Conservation (phyloP, 208 protist genomes). For the Borovskyia barvae region DNA sequence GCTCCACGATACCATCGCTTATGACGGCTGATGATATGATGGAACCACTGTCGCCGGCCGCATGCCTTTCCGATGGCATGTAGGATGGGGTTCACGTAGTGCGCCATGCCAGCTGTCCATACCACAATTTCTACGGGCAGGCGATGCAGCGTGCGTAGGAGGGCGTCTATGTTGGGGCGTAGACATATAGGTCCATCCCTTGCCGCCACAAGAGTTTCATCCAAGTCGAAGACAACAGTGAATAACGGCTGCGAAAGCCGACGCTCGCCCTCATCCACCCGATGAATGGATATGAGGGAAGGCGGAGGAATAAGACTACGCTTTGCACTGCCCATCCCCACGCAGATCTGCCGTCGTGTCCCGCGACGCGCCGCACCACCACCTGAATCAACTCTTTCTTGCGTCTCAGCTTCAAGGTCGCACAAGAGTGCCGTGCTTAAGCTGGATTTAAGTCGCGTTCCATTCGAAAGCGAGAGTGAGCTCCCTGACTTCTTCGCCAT, state of each 20-base stretch:
- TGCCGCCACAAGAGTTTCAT: conserved; percentile 77
- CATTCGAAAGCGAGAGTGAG: conserved; percentile 3
- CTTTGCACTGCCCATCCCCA: not conserved
- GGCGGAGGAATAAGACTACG: conserved; percentile 21
- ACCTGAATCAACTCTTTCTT: not conserved
- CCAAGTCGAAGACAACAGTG: conserved; percentile 76
- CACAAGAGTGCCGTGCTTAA: conserved; percentile 8
- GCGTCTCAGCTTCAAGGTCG: conserved; percentile 9
- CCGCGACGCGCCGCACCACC: not conserved
- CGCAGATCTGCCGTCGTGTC: conserved; percentile 4
- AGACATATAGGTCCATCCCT: conserved; percentile 50
- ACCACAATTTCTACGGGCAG: conserved; percentile 74
- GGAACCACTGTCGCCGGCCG: conserved; percentile 61
- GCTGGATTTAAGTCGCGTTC: conserved; percentile 11
- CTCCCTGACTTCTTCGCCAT: conserved; percentile 32
- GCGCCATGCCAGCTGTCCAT: conserved; percentile 60
- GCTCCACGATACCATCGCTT: conserved; percentile 49
- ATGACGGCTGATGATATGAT: conserved; percentile 80
- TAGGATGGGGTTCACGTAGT: conserved; percentile 72
- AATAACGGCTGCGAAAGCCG: conserved; percentile 19
- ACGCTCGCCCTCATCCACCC: not conserved
- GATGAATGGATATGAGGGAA: not conserved
- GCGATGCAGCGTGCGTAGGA: conserved; percentile 49
- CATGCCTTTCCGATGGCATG: conserved; percentile 39
- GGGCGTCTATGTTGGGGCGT: conserved; percentile 46